Base-by-base conservation (phyloP, 2,329 filamentous ascomycete species). In the Cladophialophora chaetospira region DNA sequence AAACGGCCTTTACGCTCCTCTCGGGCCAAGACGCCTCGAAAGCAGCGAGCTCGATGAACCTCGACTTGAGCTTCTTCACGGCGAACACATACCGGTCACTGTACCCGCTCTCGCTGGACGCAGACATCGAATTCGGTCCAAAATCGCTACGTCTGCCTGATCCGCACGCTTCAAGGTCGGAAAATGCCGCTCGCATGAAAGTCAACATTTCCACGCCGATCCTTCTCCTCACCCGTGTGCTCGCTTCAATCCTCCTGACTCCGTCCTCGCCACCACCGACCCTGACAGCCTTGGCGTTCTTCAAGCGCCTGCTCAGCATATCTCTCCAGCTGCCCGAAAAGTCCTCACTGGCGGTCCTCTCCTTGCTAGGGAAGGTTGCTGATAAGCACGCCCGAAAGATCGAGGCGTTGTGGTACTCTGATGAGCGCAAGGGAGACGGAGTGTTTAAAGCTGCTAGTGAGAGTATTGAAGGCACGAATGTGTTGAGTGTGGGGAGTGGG, bases 141-240 rank as follows among this genome's bases (percentile, higher is more conserved):
- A 91, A 88, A 67, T 87, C 88, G 10, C 78, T 91, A 10, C 85
- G 88, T 67, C 81, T 92, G 8, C 80, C 83, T 0, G 84, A 92
- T 69, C 85, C 88, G 2, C 78, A 85, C 66, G 70, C 72, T n/a
- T 72, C 71, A n/a, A 52, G 42, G 15, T 28, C 58, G 21, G 19
- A n/a, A 19, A 35, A 6, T n/a, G 15, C 15, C n/a, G 52, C 67
- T 70, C 63, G 62, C 71, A 86, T 85, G 70, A 94, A 89, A 72
- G 85, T 99, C 76, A 97, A 99, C 75, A 86, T 97, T 53, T 89
- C 96, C 69, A 99, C 94, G 0, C 96, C 92, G 0, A 94, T 92
- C 2, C 91, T 97, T 15, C 86, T 99, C 23, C 84, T 99, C 51
- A 82, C 97, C 60, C 88, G 92, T 62, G 94, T 90, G 49, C 80